These are phyloP conservation scores for Anastatica hierochuntica DNA, from an alignment of 345 rosid species.

Conservation along the genomic window DNA sequence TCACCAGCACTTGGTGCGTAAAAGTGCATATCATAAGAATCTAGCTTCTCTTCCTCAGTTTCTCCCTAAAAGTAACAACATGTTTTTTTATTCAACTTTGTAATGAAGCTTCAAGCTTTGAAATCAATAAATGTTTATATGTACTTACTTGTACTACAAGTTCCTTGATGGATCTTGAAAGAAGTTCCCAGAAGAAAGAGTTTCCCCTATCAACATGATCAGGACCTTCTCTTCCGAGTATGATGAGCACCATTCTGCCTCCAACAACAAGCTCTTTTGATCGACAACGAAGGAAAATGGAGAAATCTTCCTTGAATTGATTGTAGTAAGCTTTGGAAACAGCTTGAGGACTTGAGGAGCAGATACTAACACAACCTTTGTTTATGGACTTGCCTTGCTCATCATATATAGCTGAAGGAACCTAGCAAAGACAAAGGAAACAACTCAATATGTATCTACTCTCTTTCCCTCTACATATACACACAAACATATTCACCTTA, in stretches of 20 bases:
- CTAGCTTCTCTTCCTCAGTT: conserved; percentile 55
- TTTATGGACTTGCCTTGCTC: conserved; percentile 59
- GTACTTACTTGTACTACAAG: conserved; percentile 45
- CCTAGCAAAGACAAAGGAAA: conserved; percentile 40
- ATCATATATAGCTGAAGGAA: conserved; percentile 56
- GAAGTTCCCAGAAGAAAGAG: conserved; percentile 71
- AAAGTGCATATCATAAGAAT: conserved; percentile 64
- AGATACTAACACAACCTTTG: conserved; percentile 58
- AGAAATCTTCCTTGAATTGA: conserved; percentile 71
- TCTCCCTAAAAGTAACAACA: conserved; percentile 38
- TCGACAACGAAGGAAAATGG: conserved; percentile 48
- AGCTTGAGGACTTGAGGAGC: conserved; percentile 44
- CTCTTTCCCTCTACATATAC: background rate
- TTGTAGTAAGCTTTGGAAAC: conserved; percentile 54
- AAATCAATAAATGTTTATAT: background rate
- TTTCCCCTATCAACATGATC: conserved; percentile 78
- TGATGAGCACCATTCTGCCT: conserved; percentile 67
- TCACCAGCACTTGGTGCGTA: conserved; percentile 65
- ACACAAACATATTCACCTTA: too few relatives aligned
- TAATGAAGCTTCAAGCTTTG: background rate
- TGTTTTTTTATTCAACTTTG: background rate
- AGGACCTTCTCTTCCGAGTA: conserved; percentile 54
- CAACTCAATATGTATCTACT: background rate
- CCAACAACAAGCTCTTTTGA: conserved; percentile 44
- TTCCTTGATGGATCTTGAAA: conserved; percentile 42